Conservation (phyloP, 2,329 filamentous ascomycete genomes). For the Elsinoe perseae region DNA sequence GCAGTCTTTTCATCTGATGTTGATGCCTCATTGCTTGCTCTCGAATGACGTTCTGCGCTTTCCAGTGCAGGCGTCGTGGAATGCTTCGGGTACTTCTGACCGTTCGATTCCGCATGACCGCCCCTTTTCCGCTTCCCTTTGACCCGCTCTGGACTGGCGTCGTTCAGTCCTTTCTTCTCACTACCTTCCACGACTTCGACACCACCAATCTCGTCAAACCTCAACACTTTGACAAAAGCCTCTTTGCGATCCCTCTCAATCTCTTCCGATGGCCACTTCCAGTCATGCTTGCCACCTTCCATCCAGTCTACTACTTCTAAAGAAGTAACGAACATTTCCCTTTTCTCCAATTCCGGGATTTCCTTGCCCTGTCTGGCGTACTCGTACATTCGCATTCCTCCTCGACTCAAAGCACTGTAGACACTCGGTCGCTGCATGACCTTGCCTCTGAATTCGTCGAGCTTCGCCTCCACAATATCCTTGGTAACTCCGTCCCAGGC, state of each 20-base stretch:
- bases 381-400: constrained; percentile 92
- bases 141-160: constrained; percentile 17
- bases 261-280: constrained; percentile 72
- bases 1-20: not conserved
- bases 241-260: constrained; percentile 66
- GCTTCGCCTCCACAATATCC: constrained; percentile 66
- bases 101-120: constrained; percentile 14
- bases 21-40: not conserved
- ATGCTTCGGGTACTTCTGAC: constrained; percentile 30
- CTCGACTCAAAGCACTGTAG: constrained; percentile 85
- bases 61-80: constrained; percentile 25
- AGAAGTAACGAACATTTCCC: constrained; percentile 69
- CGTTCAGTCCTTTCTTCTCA: constrained; percentile 7
- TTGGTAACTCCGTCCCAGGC: constrained; percentile 74
- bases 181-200: constrained; percentile 27
- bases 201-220: constrained; percentile 28
- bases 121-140: constrained; percentile 29
- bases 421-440: constrained; percentile 87
- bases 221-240: constrained; percentile 61
- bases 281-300: constrained; percentile 72
- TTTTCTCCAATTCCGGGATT: constrained; percentile 76
- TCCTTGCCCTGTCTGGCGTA: constrained; percentile 86
- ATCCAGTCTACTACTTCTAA: constrained; percentile 76
- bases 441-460: constrained; percentile 68
- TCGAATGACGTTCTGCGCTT: constrained; percentile 20